phyloP scores from a whole-genome alignment of 164 flowering plant species.

The Vitis riparia region DNA sequence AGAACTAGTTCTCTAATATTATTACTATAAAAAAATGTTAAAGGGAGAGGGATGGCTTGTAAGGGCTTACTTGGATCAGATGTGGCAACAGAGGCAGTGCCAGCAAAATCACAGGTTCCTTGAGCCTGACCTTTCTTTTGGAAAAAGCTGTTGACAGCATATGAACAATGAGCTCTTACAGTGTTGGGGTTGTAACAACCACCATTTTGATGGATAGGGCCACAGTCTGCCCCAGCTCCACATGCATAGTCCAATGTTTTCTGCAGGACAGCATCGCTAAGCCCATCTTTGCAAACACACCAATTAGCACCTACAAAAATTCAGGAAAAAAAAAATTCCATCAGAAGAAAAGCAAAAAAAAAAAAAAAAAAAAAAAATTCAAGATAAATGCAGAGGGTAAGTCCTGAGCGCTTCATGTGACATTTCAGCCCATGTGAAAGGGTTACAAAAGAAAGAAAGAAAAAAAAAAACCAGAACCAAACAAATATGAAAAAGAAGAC shows the following conservation, averaged over 20 bases:
- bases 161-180: slow-evolving; percentile 50
- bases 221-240: slow-evolving; percentile 59
- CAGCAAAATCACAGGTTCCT: slow-evolving; percentile 53
- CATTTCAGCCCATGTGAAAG: no score
- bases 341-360: neutral
- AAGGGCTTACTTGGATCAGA: slow-evolving; percentile 42
- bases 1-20: no score
- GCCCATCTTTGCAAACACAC: slow-evolving; percentile 47
- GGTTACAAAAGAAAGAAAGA: neutral
- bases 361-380: neutral
- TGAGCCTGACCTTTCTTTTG: slow-evolving; percentile 45
- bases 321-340: neutral
- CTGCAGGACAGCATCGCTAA: slow-evolving; percentile 29
- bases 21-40: neutral
- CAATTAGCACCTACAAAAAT: slow-evolving; percentile 28
- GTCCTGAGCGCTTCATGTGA: neutral
- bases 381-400: neutral
- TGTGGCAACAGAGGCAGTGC: slow-evolving; percentile 32
- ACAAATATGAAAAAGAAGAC: no score
- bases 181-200: slow-evolving; percentile 50
- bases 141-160: slow-evolving; percentile 62
- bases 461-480: neutral
- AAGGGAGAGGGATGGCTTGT: neutral
- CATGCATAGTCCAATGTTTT: slow-evolving; percentile 57
- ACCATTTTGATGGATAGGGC: slow-evolving; percentile 37